These are phyloP conservation scores for Aspergillus sp. DNA, from an alignment of 2,329 filamentous ascomycete genomes.

Conservation along the genomic window DNA sequence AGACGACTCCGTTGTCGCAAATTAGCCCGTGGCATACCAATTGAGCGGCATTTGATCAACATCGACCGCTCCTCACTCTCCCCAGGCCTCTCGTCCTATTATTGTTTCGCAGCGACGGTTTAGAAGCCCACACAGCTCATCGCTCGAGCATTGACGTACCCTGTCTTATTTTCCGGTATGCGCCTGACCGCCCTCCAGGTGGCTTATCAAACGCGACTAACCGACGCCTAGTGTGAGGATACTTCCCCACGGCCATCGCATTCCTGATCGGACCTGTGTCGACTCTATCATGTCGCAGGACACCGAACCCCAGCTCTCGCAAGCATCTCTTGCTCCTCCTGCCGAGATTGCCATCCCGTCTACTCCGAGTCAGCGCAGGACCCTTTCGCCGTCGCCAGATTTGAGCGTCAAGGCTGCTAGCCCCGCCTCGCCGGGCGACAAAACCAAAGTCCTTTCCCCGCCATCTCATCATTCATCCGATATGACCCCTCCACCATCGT, in stretches of 20 bases:
- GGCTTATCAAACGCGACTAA: slow-evolving; percentile 12
- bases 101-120: not conserved
- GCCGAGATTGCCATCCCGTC: slow-evolving; percentile 37
- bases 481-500: slow-evolving; percentile 64
- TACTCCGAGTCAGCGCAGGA: slow-evolving; percentile 31
- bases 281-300: slow-evolving; percentile 32
- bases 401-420: slow-evolving; percentile 27
- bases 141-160: not conserved
- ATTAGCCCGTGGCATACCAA: not conserved
- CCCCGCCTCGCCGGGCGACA: slow-evolving; percentile 33
- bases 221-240: slow-evolving; percentile 20
- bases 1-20: slow-evolving; percentile 4
- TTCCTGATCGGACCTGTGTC: slow-evolving; percentile 5
- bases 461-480: slow-evolving; percentile 47
- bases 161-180: slow-evolving; percentile 25
- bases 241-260: slow-evolving; percentile 16
- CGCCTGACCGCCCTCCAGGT: slow-evolving; percentile 12
- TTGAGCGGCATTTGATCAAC: not conserved
- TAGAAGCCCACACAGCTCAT: not conserved
- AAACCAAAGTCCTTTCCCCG: slow-evolving; percentile 38
- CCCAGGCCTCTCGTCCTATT: not conserved
- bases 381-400: slow-evolving; percentile 37
- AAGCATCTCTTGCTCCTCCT: slow-evolving; percentile 36
- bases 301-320: slow-evolving; percentile 24
- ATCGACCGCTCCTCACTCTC: too few species aligned